Evolutionary conservation across 2,329 filamentous ascomycete species (phyloP).

Genomic region (Sordariomycetes sp.): DNA sequence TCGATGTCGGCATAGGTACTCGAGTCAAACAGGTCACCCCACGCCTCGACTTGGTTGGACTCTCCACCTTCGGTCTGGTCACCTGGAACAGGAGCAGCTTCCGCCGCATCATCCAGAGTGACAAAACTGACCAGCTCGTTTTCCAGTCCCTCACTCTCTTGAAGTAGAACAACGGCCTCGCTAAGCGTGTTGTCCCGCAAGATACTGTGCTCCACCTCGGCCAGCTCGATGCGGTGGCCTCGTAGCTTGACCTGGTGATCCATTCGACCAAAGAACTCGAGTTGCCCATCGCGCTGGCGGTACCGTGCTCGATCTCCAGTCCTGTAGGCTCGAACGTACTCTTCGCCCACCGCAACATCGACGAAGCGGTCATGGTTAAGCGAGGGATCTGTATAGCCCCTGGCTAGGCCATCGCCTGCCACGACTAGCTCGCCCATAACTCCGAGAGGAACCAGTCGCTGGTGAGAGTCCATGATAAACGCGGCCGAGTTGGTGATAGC

Average conservation of each 20-base stretch:
- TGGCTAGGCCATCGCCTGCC: constrained; percentile 13
- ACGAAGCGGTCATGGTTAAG: constrained; percentile 11
- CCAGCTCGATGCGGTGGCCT: constrained; percentile 8
- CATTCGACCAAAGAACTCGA: constrained; percentile 9
- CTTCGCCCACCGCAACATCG: constrained; percentile 2
- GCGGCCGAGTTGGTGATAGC: constrained; percentile 11
- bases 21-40: constrained; percentile 5
- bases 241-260: constrained; percentile 10
- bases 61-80: too few species aligned
- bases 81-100: too few species aligned
- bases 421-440: constrained; percentile 17
- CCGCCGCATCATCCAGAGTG: too few species aligned
- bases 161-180: too few species aligned
- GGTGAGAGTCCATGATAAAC: constrained; percentile 13
- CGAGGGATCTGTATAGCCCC: constrained; percentile 10
- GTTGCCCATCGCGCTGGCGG: constrained; percentile 10
- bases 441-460: constrained; percentile 12
- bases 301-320: constrained; percentile 17
- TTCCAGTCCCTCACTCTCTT: too few species aligned
- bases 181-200: too few species aligned
- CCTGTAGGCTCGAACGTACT: constrained; percentile 9
- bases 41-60: constrained; percentile 4
- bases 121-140: too few species aligned
- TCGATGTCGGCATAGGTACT: constrained; percentile 3
- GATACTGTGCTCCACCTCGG: constrained; percentile 9